Percentiles rank a stretch among this genome's conserved stretches.
These are phyloP conservation scores for Fusarium cicatricum DNA, from an alignment of 2,329 filamentous ascomycete species.

Conservation along the genomic window DNA sequence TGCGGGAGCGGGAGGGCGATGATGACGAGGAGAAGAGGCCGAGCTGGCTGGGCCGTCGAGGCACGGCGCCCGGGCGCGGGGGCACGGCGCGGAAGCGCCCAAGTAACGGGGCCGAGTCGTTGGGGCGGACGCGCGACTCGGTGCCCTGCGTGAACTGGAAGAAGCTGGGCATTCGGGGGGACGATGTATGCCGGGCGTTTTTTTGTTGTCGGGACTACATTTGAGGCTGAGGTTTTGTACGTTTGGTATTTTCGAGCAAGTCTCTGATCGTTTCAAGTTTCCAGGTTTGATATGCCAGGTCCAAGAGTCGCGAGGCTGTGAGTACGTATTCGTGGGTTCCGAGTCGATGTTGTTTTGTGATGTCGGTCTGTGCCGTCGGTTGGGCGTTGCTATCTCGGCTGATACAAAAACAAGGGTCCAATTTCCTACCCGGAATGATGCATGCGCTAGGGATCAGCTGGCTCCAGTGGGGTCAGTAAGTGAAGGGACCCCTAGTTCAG, in stretches of 20 bases:
- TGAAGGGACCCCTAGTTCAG: slow-evolving; percentile 11
- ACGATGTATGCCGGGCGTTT: slow-evolving; percentile 10
- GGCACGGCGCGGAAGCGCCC: slow-evolving; percentile 72
- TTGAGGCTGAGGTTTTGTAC: slow-evolving; percentile 14
- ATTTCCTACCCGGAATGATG: slow-evolving; percentile 25
- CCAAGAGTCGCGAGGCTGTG: background rate
- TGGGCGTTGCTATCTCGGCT: slow-evolving; percentile 18
- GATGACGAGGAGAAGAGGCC: slow-evolving; percentile 48
- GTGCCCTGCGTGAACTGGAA: slow-evolving; percentile 73
- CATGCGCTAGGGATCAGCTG: slow-evolving; percentile 15
- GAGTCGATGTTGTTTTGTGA: slow-evolving; percentile 23
- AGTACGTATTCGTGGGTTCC: slow-evolving; percentile 7
- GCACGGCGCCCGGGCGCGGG: slow-evolving; percentile 46
- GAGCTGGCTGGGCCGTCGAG: slow-evolving; percentile 47
- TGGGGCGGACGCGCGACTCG: slow-evolving; percentile 63
- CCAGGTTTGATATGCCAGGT: background rate
- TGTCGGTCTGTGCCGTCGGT: background rate
- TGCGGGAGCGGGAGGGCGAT: background rate
- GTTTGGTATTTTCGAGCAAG: background rate
- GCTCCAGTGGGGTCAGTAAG: slow-evolving; percentile 15
- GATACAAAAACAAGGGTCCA: slow-evolving; percentile 26
- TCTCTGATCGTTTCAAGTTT: background rate
- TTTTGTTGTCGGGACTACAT: slow-evolving; percentile 32
- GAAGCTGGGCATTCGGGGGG: slow-evolving; percentile 64
- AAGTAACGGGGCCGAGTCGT: slow-evolving; percentile 67